Conservation (phyloP, 306 rosid species). For the Macrotyloma uniflorum region DNA sequence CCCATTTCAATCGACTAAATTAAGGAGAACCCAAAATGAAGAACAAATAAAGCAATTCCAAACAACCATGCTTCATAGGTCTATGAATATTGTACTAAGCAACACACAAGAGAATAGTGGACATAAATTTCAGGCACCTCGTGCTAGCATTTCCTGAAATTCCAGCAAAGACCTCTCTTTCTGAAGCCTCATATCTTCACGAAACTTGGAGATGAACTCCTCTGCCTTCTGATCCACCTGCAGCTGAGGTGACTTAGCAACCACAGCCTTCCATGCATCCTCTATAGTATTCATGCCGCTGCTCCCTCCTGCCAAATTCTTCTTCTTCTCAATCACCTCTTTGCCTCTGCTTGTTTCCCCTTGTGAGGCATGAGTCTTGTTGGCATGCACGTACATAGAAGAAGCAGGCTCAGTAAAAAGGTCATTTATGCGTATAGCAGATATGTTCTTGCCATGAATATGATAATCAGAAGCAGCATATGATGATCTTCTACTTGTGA, state of each 20-base stretch:
- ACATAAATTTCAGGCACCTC: conserved; percentile 27
- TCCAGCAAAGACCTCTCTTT: conserved; percentile 45
- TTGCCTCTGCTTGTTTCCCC: conserved; percentile 48
- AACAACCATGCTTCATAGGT: not conserved
- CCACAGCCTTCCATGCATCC: conserved; percentile 51
- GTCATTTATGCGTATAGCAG: conserved; percentile 62
- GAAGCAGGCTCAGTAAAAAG: conserved; percentile 49
- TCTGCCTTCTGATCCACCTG: conserved; percentile 55
- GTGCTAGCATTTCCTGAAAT: conserved; percentile 43
- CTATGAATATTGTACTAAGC: not conserved
- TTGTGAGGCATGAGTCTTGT: not conserved
- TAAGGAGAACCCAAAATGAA: not conserved
- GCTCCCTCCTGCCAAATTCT: conserved; percentile 19
- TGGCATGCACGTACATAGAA: not conserved
- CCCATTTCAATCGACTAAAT: not conserved
- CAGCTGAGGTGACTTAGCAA: conserved; percentile 40
- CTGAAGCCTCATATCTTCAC: conserved; percentile 43
- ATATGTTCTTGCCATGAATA: conserved; percentile 22
- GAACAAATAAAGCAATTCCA: conserved; percentile 2
- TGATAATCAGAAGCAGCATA: conserved; percentile 37
- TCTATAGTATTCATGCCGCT: conserved; percentile 33
- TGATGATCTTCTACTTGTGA: conserved; percentile 23
- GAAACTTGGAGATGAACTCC: conserved; percentile 67
- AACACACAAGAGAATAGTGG: not conserved
- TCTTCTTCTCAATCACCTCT: conserved; percentile 17